Evolutionary conservation across 108 stramenopile genomes (phyloP), one percentile per base, ranked within the genome.

Genomic region (Cyclotella atomus): DNA sequence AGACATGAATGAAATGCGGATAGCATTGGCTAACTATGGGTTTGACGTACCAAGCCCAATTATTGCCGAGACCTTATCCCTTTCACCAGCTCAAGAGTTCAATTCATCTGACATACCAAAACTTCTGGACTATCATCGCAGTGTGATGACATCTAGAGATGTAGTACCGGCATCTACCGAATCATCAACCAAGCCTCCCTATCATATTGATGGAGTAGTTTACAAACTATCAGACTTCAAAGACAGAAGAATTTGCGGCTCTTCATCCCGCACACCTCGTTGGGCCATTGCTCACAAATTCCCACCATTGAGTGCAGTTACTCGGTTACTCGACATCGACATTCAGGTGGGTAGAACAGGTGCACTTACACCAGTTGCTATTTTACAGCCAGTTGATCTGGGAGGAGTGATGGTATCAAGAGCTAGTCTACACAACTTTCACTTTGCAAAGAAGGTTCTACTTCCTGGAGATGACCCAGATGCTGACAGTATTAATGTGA

Each of bases 281-380:
- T 95, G 95, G 96, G 95, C 95, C 25, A 83, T 96, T 27, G 96
- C 97, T 6, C 95, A 96, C 79, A 98, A 98, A 67, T 98, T 97
- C 73, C 86, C 89, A 20, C 72, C 93, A 8, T 62, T 72, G 36
- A 68, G 79, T 20, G 90, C 73, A 16, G 81, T 94, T 3, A 95
- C 96, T 2, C 68, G 62, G 27, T 75, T 98, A 5, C 50, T 83
- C 28, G 89, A 75, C 16, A 73, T 98, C 16, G 71, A 82, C 28
- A 75, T 94, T 14, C 93, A 94, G 81, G 94, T 98, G 8, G 97
- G 97, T 28, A 76, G 96, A 25, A 96, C 91, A 19, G 97, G 97
- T 30, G 90, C 89, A 1, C 77, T 98, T 44, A 98, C 97, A 0
- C 97, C 97, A 6, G 96, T 97, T 16, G 96, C 96, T 8, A 70